Conservation (phyloP, 495 filamentous ascomycete genomes). For the Corynascus novoguineensis region DNA sequence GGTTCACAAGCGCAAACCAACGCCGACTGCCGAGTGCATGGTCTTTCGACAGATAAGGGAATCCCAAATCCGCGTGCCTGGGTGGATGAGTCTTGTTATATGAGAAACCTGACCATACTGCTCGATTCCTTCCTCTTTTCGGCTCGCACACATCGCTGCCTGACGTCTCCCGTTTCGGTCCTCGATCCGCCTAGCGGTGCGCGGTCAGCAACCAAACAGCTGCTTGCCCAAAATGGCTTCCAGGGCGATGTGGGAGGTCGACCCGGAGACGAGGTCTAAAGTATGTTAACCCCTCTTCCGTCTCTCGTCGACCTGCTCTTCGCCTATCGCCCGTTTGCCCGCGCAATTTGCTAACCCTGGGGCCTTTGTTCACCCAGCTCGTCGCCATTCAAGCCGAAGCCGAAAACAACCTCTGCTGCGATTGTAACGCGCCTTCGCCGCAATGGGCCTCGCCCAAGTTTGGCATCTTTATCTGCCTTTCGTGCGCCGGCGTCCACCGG, state of each 20-base stretch:
- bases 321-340: no score
- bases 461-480: constrained; percentile 92
- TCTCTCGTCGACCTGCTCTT: neutral
- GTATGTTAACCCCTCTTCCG: constrained; percentile 40
- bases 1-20: neutral
- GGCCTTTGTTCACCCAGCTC: constrained; percentile 49
- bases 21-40: no score
- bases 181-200: neutral
- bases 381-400: constrained; percentile 80
- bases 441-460: constrained; percentile 82
- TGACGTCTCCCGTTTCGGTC: neutral
- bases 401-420: constrained; percentile 82
- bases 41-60: neutral
- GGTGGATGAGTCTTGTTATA: neutral
- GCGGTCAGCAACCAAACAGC: constrained; percentile 13
- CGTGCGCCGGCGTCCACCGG: constrained; percentile 90
- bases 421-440: constrained; percentile 88
- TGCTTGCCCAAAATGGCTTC: constrained; percentile 36
- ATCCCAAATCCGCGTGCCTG: neutral
- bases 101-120: neutral
- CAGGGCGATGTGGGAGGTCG: constrained; percentile 89
- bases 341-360: neutral
- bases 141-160: neutral
- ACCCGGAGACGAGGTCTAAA: constrained; percentile 91
- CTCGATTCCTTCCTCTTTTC: neutral